Evolutionary conservation across 2,329 filamentous ascomycete genomes (phyloP).

Genomic region (Mariannaea sp.): DNA sequence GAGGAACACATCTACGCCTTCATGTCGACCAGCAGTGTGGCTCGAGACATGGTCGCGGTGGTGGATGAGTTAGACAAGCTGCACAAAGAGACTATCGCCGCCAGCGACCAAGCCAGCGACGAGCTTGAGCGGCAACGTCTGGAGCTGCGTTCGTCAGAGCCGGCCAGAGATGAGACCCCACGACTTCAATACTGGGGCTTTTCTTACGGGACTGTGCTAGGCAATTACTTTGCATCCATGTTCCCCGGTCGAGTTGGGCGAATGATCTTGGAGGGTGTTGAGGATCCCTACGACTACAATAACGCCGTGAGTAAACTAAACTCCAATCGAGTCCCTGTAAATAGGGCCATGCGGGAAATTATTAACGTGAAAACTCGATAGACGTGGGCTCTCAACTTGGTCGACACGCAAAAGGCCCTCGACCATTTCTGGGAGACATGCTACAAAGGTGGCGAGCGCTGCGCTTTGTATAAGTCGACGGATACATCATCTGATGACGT

Average conservation of each 20-base stretch:
- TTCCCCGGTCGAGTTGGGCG: constrained; percentile 46
- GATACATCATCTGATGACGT: constrained; percentile 41
- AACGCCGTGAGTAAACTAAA: constrained; percentile 16
- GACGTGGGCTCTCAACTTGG: constrained; percentile 45
- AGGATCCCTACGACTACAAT: constrained; percentile 45
- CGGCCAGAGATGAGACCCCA: constrained; percentile 9
- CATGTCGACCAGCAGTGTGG: constrained; percentile 46
- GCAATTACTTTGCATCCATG: constrained; percentile 45
- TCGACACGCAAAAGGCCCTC: constrained; percentile 45
- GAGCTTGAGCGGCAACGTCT: neutral
- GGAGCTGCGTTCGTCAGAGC: neutral
- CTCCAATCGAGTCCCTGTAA: neutral
- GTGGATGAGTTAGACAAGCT: constrained; percentile 48
- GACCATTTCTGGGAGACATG: constrained; percentile 45
- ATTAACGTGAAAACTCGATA: constrained; percentile 11
- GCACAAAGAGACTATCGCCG: constrained; percentile 8
- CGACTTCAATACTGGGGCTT: constrained; percentile 55
- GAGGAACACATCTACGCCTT: constrained; percentile 40
- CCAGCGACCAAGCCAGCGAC: neutral
- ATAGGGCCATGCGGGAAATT: neutral
- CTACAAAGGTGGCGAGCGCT: constrained; percentile 38
- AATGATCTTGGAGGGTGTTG: constrained; percentile 49
- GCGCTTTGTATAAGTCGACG: constrained; percentile 35
- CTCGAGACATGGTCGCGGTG: constrained; percentile 51
- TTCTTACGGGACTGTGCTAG: constrained; percentile 49